Evolutionary conservation across 768 basidiomycete species (phyloP).

Genomic region (Boletus reticuloceps): DNA sequence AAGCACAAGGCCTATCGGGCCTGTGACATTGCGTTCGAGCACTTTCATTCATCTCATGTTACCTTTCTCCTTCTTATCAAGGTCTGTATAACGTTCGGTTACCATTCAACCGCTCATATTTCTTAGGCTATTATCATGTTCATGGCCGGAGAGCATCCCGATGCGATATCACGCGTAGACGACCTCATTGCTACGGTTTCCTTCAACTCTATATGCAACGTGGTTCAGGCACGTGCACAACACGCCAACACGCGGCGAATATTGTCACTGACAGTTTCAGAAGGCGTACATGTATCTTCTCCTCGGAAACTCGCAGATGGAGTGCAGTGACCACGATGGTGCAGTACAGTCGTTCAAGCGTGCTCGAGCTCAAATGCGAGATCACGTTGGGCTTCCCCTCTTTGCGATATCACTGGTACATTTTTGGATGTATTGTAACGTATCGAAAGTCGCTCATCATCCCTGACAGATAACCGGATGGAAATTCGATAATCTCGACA

Average conservation of each 20-base stretch:
- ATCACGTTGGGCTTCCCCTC: too few relatives aligned
- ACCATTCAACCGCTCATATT: neutral
- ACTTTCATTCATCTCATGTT: neutral
- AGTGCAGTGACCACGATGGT: neutral
- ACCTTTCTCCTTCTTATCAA: neutral
- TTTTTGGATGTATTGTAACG: too few relatives aligned
- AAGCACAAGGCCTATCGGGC: neutral
- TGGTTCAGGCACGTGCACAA: neutral
- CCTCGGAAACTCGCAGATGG: neutral
- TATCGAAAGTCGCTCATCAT: neutral
- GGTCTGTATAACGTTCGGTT: neutral
- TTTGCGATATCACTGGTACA: too few relatives aligned
- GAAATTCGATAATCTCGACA: neutral
- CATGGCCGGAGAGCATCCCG: neutral
- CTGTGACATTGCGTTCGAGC: neutral
- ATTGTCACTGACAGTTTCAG: neutral
- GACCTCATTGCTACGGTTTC: neutral
- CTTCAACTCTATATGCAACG: neutral
- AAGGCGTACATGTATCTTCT: neutral
- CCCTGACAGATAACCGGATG: neutral
- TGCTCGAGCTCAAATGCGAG: too few relatives aligned
- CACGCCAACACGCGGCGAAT: neutral
- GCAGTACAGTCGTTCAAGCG: too few relatives aligned
- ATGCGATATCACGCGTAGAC: neutral
- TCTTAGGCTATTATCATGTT: neutral